Conservation (phyloP, 257 asterid genomes). For the Gentiana straminea region DNA sequence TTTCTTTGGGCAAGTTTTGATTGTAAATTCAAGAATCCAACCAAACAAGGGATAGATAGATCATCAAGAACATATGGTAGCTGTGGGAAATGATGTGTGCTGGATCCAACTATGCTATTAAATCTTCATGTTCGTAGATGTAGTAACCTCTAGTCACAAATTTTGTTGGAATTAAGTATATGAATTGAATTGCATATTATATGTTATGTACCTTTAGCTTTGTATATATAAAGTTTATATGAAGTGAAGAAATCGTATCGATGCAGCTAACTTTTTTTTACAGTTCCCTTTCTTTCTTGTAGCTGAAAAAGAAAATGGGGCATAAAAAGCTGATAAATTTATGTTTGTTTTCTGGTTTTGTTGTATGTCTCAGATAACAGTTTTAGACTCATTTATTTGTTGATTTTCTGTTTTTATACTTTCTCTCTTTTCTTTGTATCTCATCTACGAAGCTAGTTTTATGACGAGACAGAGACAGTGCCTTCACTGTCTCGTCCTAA, state of each 20-base stretch:
- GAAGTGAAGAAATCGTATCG: background rate
- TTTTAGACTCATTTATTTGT: background rate
- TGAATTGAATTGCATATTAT: background rate
- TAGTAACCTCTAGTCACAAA: background rate
- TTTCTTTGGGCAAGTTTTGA: too few species aligned
- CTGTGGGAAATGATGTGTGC: background rate
- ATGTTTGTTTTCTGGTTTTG: background rate
- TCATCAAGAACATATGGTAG: background rate
- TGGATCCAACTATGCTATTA: background rate
- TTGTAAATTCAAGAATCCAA: too few species aligned
- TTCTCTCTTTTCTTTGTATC: too few species aligned
- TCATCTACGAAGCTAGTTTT: too few species aligned
- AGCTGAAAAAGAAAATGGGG: background rate
- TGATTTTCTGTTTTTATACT: too few species aligned
- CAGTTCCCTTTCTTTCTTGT: background rate
- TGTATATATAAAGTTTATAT: conserved; percentile 7
- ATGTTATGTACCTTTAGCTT: conserved; percentile 2
- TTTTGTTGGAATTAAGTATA: background rate
- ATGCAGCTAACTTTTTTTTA: background rate
- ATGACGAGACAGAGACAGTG: too few species aligned
- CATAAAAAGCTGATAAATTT: conserved; percentile 1
- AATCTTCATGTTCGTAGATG: background rate
- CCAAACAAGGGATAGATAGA: too few species aligned
- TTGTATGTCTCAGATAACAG: background rate
- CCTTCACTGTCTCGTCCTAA: too few species aligned